Evolutionary conservation across 345 rosid genomes (phyloP), one percentile per base, ranked within the genome.

Genomic region (Theobroma cacao): DNA sequence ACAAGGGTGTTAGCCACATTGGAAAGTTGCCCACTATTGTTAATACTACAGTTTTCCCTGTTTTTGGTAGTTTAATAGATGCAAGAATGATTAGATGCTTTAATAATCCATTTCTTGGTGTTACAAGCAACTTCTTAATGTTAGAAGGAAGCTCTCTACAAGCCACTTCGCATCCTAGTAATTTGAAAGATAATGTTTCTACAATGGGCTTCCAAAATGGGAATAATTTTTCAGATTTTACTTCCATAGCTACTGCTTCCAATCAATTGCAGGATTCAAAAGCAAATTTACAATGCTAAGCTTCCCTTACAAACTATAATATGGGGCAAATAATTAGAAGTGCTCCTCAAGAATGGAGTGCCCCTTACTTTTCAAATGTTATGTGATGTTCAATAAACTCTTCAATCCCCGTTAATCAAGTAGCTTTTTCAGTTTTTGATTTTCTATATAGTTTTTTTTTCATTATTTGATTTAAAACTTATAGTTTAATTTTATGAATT

Each of bases 111-210:
- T 84, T 86, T 60, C 80, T 75, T 30, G 75, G 78, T 75, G 87
- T 78, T 71, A 66, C 88, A 75, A 87, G 82, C 85, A 86, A 76
- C 77, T 84, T 82, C 20, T 72, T 80, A 75, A 81, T 90, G 77
- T 83, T 87, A 63, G 94, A 87, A 74, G 89, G 86, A 72, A 84
- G 72, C n/a, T 79, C 83, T 58, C 88, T 81, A 75, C 80, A 82
- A 63, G 45, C 75, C 26, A 82, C 75, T 68, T 83, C 74, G 52
- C 84, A 75, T 80, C 78, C 88, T 22, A 75, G 78, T 61, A 68
- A 81, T 56, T 47, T 81, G 75, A 74, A 84, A 65, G 87, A 85
- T 1, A 14, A 75, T 65, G 74, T 83, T 66, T 84, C 90, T 47
- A 47, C 83, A 75, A 80, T 85, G 85, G 80, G 88, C 48, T 82